Evolutionary conservation across 2,329 filamentous ascomycete genomes (phyloP), one percentile per base, ranked within the genome.

Genomic region (Alternaria panax): DNA sequence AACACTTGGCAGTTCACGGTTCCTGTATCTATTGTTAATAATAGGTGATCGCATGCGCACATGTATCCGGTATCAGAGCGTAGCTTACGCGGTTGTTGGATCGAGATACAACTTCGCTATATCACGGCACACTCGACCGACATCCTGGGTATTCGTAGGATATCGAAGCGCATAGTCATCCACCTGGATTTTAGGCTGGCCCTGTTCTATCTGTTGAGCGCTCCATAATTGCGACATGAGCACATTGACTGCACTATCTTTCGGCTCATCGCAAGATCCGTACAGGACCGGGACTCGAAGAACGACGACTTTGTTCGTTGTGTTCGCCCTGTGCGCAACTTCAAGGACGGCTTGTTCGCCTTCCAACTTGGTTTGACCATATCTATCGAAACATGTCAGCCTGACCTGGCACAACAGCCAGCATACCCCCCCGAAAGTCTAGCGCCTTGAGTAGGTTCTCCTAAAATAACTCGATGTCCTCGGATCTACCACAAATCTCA

Each of bases 71-170:
- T 5, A 8, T 46, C 14, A 14, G 20, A 20, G 27, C 28, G 30
- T 22, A 16, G 52, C 63, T 60, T 54, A 64, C 12, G 81, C 78
- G 52, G 70, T 72, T 71, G 61, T 54, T 1, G 67, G 43, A 51
- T 72, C 66, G 2, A 73, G 54, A 70, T 93, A 95, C 70, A 90
- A 88, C 62, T 82, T 83, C 2, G 90, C 87, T 47, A 95, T 81
- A 67, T 96, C 92, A 62, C 88, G 84, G 69, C 88, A 91, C 45
- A 97, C 91, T 38, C 93, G 85, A 18, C 85, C 92, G 18, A 96
- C 89, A 72, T 97, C 93, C 74, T 92, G 90, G 0, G 92, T 96
- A 75, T 95, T 95, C 7, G 93, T 96, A 8, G 93, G 93, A 79
- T 92, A 96, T 27, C 93, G 86, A 51, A 91, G 80, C 1, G 91